Conservation (phyloP, 768 basidiomycete genomes). For the Tylopilus vinaceipallidus region DNA sequence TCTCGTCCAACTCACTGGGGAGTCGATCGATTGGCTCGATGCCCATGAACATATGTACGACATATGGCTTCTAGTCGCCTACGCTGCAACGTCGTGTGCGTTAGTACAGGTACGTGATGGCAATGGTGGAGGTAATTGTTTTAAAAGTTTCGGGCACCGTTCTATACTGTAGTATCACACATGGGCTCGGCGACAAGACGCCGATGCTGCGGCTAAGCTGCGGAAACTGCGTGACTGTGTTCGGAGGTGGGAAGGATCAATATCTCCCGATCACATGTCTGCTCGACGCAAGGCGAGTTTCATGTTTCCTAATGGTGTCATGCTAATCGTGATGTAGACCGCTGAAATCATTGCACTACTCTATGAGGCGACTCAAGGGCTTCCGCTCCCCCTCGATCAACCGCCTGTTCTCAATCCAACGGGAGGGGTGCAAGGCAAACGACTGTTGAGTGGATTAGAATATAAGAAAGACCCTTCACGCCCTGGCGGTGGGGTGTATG, state of each 20-base stretch:
- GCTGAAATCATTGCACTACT: slow-evolving; percentile 90
- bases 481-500: slow-evolving; percentile 85
- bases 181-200: slow-evolving; percentile 81
- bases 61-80: slow-evolving; percentile 83
- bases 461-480: slow-evolving; percentile 79
- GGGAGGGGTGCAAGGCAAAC: slow-evolving; percentile 60
- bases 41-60: slow-evolving; percentile 79
- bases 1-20: slow-evolving; percentile 69
- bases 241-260: slow-evolving; percentile 80
- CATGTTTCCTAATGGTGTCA: not conserved
- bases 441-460: slow-evolving; percentile 51
- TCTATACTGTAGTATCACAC: slow-evolving; percentile 93
- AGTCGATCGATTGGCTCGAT: slow-evolving; percentile 89
- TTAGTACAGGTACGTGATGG: slow-evolving; percentile 72
- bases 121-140: not conserved
- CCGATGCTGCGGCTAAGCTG: slow-evolving; percentile 69
- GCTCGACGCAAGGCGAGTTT: slow-evolving; percentile 77
- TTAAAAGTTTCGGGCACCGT: too few species aligned
- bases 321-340: slow-evolving; percentile 49
- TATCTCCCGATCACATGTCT: slow-evolving; percentile 93
- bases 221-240: slow-evolving; percentile 82
- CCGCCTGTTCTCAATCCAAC: slow-evolving; percentile 76
- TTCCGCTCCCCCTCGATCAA: slow-evolving; percentile 50
- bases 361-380: slow-evolving; percentile 92
- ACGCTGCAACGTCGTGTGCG: slow-evolving; percentile 85